Evolutionary conservation across 352 stramenopile species (phyloP).

Genomic region (Blastocystis sp.): DNA sequence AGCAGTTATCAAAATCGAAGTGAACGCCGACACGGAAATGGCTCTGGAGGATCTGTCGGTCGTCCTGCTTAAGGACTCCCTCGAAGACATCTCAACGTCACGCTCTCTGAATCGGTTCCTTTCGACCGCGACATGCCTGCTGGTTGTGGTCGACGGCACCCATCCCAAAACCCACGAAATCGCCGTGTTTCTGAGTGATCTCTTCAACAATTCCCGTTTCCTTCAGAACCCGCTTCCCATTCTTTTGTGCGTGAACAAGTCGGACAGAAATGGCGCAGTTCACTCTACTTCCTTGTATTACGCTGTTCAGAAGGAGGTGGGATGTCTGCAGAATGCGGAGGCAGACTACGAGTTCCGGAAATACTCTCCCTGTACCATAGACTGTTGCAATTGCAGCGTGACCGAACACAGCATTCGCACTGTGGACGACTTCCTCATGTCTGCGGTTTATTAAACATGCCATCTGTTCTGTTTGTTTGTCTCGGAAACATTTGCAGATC

Average conservation of each 20-base stretch:
- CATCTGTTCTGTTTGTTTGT: constrained; percentile 56
- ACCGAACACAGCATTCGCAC: background rate
- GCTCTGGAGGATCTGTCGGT: background rate
- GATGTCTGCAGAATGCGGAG: background rate
- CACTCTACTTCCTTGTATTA: background rate
- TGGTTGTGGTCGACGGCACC: constrained; percentile 3
- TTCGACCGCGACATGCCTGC: background rate
- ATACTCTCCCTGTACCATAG: constrained; percentile 22
- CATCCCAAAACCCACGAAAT: background rate
- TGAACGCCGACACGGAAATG: constrained; percentile 24
- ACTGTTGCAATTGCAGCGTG: constrained; percentile 32
- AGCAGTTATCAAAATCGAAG: background rate
- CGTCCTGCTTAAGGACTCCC: background rate
- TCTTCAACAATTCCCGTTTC: constrained; percentile 4
- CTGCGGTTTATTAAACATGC: constrained; percentile 26
- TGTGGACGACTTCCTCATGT: background rate
- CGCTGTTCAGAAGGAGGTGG: constrained; percentile 5
- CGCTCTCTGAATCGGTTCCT: background rate
- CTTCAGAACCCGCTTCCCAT: background rate
- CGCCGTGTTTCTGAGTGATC: background rate
- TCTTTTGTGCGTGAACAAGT: constrained; percentile 36
- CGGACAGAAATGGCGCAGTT: background rate
- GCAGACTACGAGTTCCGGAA: constrained; percentile 12
- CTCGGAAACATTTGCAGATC: constrained; percentile 56
- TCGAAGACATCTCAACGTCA: background rate